Evolutionary conservation across 805 yeast genomes (phyloP).

Genomic region (Metschnikowia santaceciliae): DNA sequence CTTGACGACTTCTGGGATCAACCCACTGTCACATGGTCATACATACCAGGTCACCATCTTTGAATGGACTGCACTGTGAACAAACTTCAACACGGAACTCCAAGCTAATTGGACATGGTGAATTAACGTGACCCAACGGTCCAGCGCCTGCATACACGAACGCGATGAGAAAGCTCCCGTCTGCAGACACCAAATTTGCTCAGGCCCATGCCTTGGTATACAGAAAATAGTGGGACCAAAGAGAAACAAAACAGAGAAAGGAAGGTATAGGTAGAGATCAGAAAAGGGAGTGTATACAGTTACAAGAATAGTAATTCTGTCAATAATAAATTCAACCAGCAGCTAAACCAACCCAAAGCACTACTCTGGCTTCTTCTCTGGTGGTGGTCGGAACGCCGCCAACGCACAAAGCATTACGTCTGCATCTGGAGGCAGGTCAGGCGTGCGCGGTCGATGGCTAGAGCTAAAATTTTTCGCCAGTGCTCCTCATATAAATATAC

Average conservation of each 20-base stretch:
- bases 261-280: too few species aligned
- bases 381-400: background rate
- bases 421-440: conserved; percentile 4
- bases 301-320: rapidly evolving
- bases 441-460: background rate
- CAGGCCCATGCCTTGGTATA: background rate
- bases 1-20: too few species aligned
- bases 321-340: too few species aligned
- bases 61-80: too few species aligned
- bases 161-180: background rate
- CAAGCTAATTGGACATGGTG: background rate
- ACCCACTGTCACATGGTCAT: too few species aligned
- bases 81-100: too few species aligned
- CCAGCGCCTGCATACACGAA: background rate
- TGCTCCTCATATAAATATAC: conserved; percentile 11
- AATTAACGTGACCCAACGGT: background rate
- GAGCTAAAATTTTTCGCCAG: conserved; percentile 8
- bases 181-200: background rate
- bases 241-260: too few species aligned
- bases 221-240: too few species aligned
- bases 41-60: too few species aligned
- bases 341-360: too few species aligned
- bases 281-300: too few species aligned
- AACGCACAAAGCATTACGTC: conserved; percentile 16
- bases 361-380: too few species aligned